Base-by-base conservation (phyloP, 2,329 filamentous ascomycete species). In the Setomelanomma holmii region DNA sequence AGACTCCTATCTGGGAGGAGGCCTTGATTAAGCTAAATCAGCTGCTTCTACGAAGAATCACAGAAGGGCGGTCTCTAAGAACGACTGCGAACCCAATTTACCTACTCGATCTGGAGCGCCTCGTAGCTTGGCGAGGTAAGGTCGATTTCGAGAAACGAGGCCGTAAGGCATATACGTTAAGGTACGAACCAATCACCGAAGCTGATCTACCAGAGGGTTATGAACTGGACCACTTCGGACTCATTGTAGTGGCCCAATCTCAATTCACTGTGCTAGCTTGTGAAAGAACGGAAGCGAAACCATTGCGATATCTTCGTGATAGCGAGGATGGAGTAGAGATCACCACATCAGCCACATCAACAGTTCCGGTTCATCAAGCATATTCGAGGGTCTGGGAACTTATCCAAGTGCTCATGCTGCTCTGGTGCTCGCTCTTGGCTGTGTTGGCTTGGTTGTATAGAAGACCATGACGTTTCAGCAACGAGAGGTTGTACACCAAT, bases 11-110 rank as follows among this genome's bases (percentile, higher is more conserved):
- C 35, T 63, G 45, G 58, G 36, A 47, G 19, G 45, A 60, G 30
- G 55, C 58, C 20, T 8, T 2, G n/a, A 40, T 60, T 8, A 61
- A 61, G 43, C 40, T 61, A 6, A 61, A 63, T 39, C 47, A 58
- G 27, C 46, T 58, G 10, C 38, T 63, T 3, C 33, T 58, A 17
- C 53, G 49, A 44, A 53, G 53, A 14, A 56, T 61, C 24, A n/a
- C 14, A n/a, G 36, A 51, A 36, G 43, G 49, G 16, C 45, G 38
- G 24, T 49, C 36, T 42, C 33, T 49, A 10, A 51, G 44, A 44
- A 43, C 23, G 14, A 27, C 47, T n/a, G 21, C 30, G 4, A 59
- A 61, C 36, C 46, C 49, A 14, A 17, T 61, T 36, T 27, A 51
- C 20, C 35, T 46, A 38, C 20, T 51, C 17, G 46, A 63, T 34